Conservation (phyloP, 176 grass and related monocot genomes). For the Saccharum officinarum region DNA sequence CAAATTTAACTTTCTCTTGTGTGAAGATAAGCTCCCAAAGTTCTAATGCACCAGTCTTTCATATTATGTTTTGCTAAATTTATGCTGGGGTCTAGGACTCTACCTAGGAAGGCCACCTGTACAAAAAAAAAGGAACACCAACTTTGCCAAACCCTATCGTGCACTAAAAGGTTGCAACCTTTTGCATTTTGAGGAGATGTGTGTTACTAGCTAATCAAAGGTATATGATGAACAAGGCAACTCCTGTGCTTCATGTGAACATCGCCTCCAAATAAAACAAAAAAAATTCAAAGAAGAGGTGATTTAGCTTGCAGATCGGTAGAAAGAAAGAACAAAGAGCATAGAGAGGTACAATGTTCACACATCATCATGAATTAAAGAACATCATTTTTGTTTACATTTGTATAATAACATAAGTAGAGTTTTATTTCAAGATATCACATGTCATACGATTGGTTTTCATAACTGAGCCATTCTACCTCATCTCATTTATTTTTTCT, state of each 20-base stretch:
- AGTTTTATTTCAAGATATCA: neutral
- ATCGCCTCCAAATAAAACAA: neutral
- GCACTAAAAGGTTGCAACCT: conserved; percentile 4
- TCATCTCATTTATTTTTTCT: neutral
- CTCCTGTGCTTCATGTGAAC: neutral
- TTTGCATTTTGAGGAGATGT: neutral
- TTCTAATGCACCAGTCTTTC: neutral
- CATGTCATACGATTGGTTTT: neutral
- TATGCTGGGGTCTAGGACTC: neutral
- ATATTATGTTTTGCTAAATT: neutral
- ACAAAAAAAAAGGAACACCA: neutral
- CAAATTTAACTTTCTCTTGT: neutral
- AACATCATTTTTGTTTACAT: neutral
- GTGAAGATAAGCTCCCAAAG: neutral
- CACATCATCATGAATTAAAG: neutral
- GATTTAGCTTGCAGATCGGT: neutral
- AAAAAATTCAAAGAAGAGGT: neutral
- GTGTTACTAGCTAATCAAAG: neutral
- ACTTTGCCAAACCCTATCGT: conserved; percentile 2
- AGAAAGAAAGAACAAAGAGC: neutral
- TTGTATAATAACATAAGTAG: neutral
- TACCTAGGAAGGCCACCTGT: neutral
- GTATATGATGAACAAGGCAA: neutral
- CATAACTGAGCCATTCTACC: neutral
- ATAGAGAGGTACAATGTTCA: neutral